A percentile compares a stretch with the other conserved stretches of the same genome.
Conservation (phyloP, 192 early-diverging fungal species). For the Coemansia biformis region DNA sequence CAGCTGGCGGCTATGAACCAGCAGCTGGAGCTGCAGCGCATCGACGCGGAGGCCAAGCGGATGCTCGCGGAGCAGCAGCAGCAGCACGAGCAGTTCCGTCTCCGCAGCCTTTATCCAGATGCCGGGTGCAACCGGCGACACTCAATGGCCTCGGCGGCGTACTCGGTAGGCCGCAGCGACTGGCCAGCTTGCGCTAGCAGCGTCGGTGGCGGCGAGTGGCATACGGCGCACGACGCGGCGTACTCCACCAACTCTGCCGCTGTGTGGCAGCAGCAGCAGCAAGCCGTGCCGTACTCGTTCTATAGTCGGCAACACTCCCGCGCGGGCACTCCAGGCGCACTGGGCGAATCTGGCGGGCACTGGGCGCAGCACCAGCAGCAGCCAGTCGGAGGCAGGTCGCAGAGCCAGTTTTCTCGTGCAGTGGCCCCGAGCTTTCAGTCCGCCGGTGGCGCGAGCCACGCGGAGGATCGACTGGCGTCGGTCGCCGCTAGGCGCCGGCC, state of each 20-base stretch:
- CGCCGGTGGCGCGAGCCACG: neutral
- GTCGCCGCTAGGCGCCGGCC: conserved; percentile 19
- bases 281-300: neutral
- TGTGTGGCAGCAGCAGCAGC: neutral
- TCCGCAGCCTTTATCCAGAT: conserved; percentile 39
- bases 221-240: neutral
- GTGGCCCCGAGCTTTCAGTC: conserved; percentile 1
- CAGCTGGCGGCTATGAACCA: conserved; percentile 40
- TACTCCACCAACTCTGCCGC: too few relatives aligned
- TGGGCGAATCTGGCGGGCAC: conserved; percentile 1
- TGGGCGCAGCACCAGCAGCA: conserved; percentile 13
- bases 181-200: conserved; percentile 9
- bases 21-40: conserved; percentile 35
- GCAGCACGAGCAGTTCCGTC: conserved; percentile 38
- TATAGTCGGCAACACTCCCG: conserved; percentile 9
- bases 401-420: conserved; percentile 7
- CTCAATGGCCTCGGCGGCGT: conserved; percentile 4
- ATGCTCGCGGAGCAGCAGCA: conserved; percentile 29
- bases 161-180: conserved; percentile 4
- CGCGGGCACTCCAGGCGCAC: conserved; percentile 5
- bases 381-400: conserved; percentile 2
- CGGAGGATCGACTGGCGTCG: conserved; percentile 1
- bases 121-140: neutral
- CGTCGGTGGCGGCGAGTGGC: conserved; percentile 10
- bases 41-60: conserved; percentile 24